These are phyloP conservation scores for Verruconis gallopava DNA, from an alignment of 2,329 filamentous ascomycete genomes.

Conservation along the genomic window DNA sequence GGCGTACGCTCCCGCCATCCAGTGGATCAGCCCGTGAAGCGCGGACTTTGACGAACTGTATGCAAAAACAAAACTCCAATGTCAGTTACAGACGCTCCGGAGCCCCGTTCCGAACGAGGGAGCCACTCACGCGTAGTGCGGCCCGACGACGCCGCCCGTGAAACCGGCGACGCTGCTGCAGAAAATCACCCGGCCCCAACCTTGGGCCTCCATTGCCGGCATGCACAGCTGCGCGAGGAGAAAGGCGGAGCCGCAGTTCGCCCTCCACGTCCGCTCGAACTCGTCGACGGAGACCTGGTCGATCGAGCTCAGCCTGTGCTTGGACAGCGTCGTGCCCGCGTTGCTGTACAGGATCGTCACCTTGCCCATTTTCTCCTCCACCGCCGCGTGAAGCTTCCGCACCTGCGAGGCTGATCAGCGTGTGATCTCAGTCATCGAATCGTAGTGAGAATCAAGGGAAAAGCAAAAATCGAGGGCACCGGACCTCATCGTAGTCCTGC, in stretches of 20 bases:
- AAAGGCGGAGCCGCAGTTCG: constrained; percentile 25
- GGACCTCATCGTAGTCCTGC: constrained; percentile 24
- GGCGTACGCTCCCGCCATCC: constrained; percentile 30
- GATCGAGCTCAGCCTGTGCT: constrained; percentile 18
- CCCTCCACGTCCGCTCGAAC: constrained; percentile 26
- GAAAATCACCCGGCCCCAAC: constrained; percentile 27
- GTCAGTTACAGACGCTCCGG: no score
- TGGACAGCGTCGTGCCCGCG: constrained; percentile 18
- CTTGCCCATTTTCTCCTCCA: constrained; percentile 20
- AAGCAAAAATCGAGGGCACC: not conserved
- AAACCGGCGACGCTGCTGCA: constrained; percentile 27
- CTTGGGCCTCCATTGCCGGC: constrained; percentile 23
- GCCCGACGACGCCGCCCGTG: constrained; percentile 28
- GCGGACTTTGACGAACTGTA: constrained; percentile 27
- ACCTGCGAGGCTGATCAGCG: constrained; percentile 15
- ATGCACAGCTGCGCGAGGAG: constrained; percentile 27
- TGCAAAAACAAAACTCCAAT: not conserved
- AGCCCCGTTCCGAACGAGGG: not conserved
- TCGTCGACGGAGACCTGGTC: constrained; percentile 22
- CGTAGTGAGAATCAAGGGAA: no score
- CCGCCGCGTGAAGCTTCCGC: constrained; percentile 21
- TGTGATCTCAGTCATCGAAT: no score
- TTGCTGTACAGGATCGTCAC: constrained; percentile 32
- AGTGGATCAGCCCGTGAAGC: constrained; percentile 34
- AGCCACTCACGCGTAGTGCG: constrained; percentile 25